These are phyloP conservation scores for Plasmodium reichenowi DNA, from an alignment of 169 alveolate genomes.

Conservation along the genomic window DNA sequence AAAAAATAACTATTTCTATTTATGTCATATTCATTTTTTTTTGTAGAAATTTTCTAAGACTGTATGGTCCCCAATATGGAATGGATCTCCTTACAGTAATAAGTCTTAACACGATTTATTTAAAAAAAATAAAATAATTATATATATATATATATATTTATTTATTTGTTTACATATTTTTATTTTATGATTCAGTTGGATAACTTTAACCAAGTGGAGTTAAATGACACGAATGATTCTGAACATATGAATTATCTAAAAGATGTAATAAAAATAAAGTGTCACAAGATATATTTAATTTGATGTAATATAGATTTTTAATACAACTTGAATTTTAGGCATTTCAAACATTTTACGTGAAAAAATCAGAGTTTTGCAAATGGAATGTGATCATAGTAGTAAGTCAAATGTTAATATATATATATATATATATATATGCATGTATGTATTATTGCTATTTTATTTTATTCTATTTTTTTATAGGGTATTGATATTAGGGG, in stretches of 20 bases:
- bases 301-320: no score
- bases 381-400: slow-evolving; percentile 68
- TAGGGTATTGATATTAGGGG: slow-evolving; percentile 76
- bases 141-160: background rate
- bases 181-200: slow-evolving; percentile 18
- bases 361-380: slow-evolving; percentile 68
- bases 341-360: slow-evolving; percentile 31
- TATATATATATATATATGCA: slow-evolving; percentile 5
- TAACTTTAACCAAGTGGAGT: slow-evolving; percentile 17
- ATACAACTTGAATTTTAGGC: slow-evolving; percentile 8
- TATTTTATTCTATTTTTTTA: background rate
- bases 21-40: background rate
- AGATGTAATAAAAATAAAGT: slow-evolving; percentile 16
- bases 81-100: slow-evolving; percentile 56
- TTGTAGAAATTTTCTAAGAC: slow-evolving; percentile 48
- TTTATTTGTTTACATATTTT: background rate
- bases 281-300: no score
- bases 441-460: background rate
- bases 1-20: background rate
- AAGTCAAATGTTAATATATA: background rate
- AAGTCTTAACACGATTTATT: background rate
- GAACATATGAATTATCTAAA: slow-evolving; percentile 32
- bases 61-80: slow-evolving; percentile 70
- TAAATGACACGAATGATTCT: slow-evolving; percentile 9
- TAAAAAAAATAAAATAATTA: background rate